phyloP scores from a whole-genome alignment of 352 stramenopile genomes.

The Globisporangium solare region DNA sequence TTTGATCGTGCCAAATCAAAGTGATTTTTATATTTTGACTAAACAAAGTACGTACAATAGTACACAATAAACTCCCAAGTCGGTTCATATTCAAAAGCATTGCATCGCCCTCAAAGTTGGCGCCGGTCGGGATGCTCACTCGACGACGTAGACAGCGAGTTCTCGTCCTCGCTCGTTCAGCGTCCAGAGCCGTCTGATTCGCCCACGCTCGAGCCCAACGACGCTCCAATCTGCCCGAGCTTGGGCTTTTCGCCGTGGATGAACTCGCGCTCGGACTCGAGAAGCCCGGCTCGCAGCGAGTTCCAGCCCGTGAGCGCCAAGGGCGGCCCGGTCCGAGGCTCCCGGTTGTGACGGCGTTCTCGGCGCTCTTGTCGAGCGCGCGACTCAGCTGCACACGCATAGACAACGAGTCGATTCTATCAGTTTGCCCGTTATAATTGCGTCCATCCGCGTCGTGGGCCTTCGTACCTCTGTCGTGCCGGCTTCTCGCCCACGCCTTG shows the following conservation, averaged over 20 bases:
- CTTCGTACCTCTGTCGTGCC: constrained; percentile 1
- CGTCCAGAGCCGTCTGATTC: neutral
- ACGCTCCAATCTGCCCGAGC: constrained; percentile 3
- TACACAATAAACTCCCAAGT: no score
- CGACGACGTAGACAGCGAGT: no score
- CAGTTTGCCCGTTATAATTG: no score
- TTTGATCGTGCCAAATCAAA: no score
- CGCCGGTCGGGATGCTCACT: no score
- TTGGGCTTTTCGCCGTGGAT: constrained; percentile 2
- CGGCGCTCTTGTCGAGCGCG: neutral
- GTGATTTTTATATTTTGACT: no score
- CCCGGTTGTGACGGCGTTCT: neutral
- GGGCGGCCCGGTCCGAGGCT: constrained; percentile 5
- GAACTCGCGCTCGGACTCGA: constrained; percentile 15
- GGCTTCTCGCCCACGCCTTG: constrained; percentile 3
- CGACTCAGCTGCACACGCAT: neutral
- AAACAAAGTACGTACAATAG: no score
- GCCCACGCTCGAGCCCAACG: neutral
- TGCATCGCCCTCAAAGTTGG: no score
- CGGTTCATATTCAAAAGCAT: no score
- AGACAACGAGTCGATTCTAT: neutral
- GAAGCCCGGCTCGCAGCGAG: constrained; percentile 15
- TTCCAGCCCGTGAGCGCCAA: constrained; percentile 14
- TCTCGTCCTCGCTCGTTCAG: neutral
- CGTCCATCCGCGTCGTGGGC: no score